Conservation (phyloP, 148 eudicot genomes). For the Rhododendron ovatum region DNA sequence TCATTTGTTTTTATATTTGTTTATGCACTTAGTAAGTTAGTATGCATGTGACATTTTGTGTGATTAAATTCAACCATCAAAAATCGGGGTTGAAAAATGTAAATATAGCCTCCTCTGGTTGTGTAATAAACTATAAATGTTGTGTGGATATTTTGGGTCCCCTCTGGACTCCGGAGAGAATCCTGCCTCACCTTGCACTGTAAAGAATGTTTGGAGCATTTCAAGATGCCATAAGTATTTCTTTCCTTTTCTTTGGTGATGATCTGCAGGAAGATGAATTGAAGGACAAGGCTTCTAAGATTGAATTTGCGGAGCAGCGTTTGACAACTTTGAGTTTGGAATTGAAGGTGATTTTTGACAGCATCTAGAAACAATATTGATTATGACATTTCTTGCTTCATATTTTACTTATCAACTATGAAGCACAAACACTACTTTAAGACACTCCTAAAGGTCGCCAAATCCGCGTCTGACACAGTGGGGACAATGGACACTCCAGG, state of each 20-base stretch:
- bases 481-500: not conserved
- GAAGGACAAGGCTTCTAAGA: constrained; percentile 61
- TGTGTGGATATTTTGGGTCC: not conserved
- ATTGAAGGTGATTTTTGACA: constrained; percentile 51
- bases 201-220: not conserved
- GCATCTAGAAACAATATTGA: not conserved
- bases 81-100: not conserved
- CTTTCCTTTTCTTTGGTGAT: constrained; percentile 4
- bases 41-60: not conserved
- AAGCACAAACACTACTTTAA: not conserved
- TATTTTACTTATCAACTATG: not conserved
- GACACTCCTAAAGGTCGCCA: not conserved
- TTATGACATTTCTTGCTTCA: not conserved
- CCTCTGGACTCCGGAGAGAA: not conserved
- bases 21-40: not conserved
- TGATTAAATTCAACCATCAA: not conserved
- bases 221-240: not conserved
- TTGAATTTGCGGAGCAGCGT: constrained; percentile 81
- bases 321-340: constrained; percentile 72
- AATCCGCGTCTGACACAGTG: not conserved
- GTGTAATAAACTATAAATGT: not conserved
- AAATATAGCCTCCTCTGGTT: not conserved
- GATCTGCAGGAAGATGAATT: constrained; percentile 72
- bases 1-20: not conserved
- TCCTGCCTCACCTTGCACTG: not conserved